These are phyloP conservation scores for Russula virescens DNA, from an alignment of 768 basidiomycete species.

Conservation along the genomic window DNA sequence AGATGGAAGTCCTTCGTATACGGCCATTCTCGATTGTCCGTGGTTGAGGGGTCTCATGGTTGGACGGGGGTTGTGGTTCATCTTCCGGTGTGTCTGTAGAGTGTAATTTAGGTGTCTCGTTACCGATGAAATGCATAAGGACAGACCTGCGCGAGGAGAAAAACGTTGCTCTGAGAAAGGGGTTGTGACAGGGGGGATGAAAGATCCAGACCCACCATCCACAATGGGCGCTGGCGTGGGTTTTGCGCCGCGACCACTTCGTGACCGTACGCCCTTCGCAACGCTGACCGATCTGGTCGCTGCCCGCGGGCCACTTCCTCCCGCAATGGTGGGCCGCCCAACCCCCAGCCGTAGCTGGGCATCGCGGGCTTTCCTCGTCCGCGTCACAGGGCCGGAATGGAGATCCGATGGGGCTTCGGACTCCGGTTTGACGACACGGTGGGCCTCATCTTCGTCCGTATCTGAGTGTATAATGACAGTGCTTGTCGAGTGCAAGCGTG, in stretches of 20 bases:
- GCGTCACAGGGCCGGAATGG: conserved; percentile 32
- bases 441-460: conserved; percentile 20
- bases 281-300: conserved; percentile 54
- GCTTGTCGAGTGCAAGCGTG: conserved; percentile 23
- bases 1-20: neutral
- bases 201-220: conserved; percentile 30
- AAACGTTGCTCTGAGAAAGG: neutral
- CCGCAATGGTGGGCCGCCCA: conserved; percentile 60
- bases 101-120: conserved; percentile 4
- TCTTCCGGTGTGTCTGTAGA: conserved; percentile 8
- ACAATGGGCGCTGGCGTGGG: conserved; percentile 51
- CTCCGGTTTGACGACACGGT: conserved; percentile 26
- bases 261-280: conserved; percentile 45
- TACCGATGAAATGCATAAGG: neutral
- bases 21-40: conserved; percentile 3
- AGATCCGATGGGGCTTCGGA: conserved; percentile 26
- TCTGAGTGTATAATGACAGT: conserved; percentile 25
- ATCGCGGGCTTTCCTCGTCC: conserved; percentile 68
- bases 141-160: conserved; percentile 8
- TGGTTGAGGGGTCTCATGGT: neutral
- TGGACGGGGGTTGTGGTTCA: conserved; percentile 9
- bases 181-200: neutral
- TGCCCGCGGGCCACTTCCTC: conserved; percentile 59
- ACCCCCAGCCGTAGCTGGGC: conserved; percentile 65
- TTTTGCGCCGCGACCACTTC: conserved; percentile 44